Conservation (phyloP, 2,329 filamentous ascomycete genomes). For the Grosmannia clavigera region DNA sequence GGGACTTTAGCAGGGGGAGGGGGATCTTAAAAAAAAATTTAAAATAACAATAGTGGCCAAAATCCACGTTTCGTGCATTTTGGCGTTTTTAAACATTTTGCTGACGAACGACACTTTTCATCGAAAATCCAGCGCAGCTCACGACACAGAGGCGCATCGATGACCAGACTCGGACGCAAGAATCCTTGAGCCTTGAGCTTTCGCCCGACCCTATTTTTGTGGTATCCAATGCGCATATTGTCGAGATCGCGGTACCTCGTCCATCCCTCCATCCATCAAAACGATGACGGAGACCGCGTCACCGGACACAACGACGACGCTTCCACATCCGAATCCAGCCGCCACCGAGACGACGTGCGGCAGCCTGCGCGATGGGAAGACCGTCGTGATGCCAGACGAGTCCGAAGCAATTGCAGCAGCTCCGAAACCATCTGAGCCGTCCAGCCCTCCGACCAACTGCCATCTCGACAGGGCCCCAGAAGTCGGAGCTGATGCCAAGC, state of each 20-base stretch:
- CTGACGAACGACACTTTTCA: constrained; percentile 31
- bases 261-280: constrained; percentile 27
- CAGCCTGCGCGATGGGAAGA: constrained; percentile 1
- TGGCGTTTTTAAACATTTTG: constrained; percentile 32
- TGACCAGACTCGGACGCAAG: constrained; percentile 38
- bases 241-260: constrained; percentile 39
- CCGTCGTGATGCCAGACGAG: constrained; percentile 1
- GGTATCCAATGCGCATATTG: constrained; percentile 45
- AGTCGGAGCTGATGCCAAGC: neutral
- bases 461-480: neutral
- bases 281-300: constrained; percentile 52
- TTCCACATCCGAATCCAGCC: constrained; percentile 19
- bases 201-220: constrained; percentile 44
- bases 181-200: constrained; percentile 31
- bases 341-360: constrained; percentile 3
- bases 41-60: constrained; percentile 4
- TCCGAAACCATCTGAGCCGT: constrained; percentile 7
- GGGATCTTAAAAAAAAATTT: neutral
- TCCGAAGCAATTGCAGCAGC: constrained; percentile 4
- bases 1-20: neutral
- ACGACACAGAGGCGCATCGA: constrained; percentile 37
- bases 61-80: constrained; percentile 5
- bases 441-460: neutral
- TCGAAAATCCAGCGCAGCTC: constrained; percentile 31
- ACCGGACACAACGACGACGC: constrained; percentile 29